Base-by-base conservation (phyloP, 129 eudicot genomes). In the Pittosporum tobira region DNA sequence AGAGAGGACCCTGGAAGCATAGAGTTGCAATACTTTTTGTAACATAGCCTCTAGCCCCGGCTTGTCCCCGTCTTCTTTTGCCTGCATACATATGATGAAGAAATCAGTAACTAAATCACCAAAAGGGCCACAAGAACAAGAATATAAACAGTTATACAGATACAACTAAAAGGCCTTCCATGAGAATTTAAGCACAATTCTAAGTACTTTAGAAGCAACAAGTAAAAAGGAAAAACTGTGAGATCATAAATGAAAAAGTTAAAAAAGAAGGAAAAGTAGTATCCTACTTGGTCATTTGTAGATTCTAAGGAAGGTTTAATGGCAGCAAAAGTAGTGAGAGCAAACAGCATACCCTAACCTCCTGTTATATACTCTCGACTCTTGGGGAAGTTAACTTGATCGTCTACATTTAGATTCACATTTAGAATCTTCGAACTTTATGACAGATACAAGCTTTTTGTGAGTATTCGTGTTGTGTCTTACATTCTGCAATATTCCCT, bases 21-120 rank as follows among this genome's bases (percentile, higher is more conserved):
- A 91, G n/a, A 91, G 78, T 67, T 91, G 96, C 75, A 91, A 69
- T 5, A 87, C 96, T 68, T 91, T 91, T 75, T 91, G 96, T 71
- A 87, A 66, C 99, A 91, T 91, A 46, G 99, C 99, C 69, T 80
- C 94, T 21, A 91, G 88, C 68, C 99, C 99, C 34, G 99, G 99
- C 66, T 91, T 91, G 75, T 91, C 99, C 60, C 73, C 83, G 59
- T 87, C 99, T 83, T 83, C 85, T 75, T 83, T 91, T 42, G 94
- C 96, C 99, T 91, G 82, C 73, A 79, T 56, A 28, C 73, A 79
- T 56, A 28, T 71, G 52, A 40, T 36, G 26, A 56, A 34, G 13
- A 45, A 44, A 15, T 38, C 59, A 55, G 49, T 66, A n/a, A 34
- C 3, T 42, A 55, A n/a, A 9, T 22, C 10, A 27, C 12, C 9